Percentiles rank a stretch among this genome's conserved stretches.
phyloP scores from a whole-genome alignment of 352 stramenopile genomes.

The Phytopythium helicoides region DNA sequence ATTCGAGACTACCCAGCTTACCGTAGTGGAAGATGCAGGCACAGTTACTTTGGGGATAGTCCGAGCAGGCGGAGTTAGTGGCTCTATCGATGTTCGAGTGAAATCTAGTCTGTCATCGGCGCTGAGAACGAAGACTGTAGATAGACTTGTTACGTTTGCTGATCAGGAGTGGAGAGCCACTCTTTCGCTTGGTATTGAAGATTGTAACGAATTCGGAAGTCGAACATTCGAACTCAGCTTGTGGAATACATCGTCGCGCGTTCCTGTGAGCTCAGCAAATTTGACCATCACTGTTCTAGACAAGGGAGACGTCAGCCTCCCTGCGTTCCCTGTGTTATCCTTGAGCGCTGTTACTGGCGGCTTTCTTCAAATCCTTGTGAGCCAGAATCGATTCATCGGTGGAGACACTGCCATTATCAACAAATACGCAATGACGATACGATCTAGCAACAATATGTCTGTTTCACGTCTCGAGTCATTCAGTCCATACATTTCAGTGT shows the following conservation, averaged over 20 bases:
- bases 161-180: constrained; percentile 10
- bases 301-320: constrained; percentile 37
- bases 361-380: constrained; percentile 23
- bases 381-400: constrained; percentile 21
- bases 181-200: constrained; percentile 20
- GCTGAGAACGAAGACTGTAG: constrained; percentile 18
- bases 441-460: neutral
- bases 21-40: constrained; percentile 15
- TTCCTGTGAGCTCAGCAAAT: constrained; percentile 5
- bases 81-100: constrained; percentile 21
- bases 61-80: constrained; percentile 7
- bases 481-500: neutral
- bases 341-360: constrained; percentile 18
- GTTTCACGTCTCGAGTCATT: neutral
- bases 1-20: constrained; percentile 16
- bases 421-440: constrained; percentile 16
- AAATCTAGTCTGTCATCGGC: constrained; percentile 29
- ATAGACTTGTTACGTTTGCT: constrained; percentile 25
- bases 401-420: constrained; percentile 5
- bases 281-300: constrained; percentile 30
- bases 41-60: constrained; percentile 7
- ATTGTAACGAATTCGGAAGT: constrained; percentile 26
- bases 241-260: constrained; percentile 22
- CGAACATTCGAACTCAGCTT: constrained; percentile 27
- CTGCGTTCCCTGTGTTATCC: constrained; percentile 16